Conservation (phyloP, 2,329 filamentous ascomycete genomes). For the Clonostachys chloroleuca region DNA sequence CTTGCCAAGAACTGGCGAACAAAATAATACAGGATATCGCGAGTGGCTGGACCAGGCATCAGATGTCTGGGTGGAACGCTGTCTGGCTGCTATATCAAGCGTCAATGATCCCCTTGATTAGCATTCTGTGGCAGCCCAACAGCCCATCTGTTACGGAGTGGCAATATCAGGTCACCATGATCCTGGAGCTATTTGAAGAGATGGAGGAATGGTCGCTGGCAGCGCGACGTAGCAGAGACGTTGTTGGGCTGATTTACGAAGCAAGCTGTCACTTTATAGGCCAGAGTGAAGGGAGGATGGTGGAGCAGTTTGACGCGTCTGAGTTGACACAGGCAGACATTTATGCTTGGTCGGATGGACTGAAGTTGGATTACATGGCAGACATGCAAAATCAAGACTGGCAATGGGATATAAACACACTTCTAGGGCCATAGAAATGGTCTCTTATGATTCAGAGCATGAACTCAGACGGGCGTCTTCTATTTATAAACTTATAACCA, state of each 20-base stretch:
- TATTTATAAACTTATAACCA: too few relatives aligned
- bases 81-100: slow-evolving; percentile 82
- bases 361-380: too few relatives aligned
- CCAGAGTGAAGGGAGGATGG: too few relatives aligned
- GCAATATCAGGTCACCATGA: slow-evolving; percentile 52
- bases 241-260: slow-evolving; percentile 60
- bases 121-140: slow-evolving; percentile 64
- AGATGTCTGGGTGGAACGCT: slow-evolving; percentile 77
- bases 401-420: too few relatives aligned
- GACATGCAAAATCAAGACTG: too few relatives aligned
- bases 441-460: too few relatives aligned
- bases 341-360: too few relatives aligned
- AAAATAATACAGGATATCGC: slow-evolving; percentile 71
- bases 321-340: too few relatives aligned
- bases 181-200: slow-evolving; percentile 56
- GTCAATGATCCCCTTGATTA: slow-evolving; percentile 73
- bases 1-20: slow-evolving; percentile 65
- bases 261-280: slow-evolving; percentile 30
- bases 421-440: too few relatives aligned
- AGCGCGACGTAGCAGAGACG: slow-evolving; percentile 57
- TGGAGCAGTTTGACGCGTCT: too few relatives aligned
- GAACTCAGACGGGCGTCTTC: too few relatives aligned
- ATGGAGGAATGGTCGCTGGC: slow-evolving; percentile 64
- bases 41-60: slow-evolving; percentile 64
- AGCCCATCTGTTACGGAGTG: slow-evolving; percentile 43